Base-by-base conservation (phyloP, 2,329 filamentous ascomycete genomes). In the Fusarium concolor region DNA sequence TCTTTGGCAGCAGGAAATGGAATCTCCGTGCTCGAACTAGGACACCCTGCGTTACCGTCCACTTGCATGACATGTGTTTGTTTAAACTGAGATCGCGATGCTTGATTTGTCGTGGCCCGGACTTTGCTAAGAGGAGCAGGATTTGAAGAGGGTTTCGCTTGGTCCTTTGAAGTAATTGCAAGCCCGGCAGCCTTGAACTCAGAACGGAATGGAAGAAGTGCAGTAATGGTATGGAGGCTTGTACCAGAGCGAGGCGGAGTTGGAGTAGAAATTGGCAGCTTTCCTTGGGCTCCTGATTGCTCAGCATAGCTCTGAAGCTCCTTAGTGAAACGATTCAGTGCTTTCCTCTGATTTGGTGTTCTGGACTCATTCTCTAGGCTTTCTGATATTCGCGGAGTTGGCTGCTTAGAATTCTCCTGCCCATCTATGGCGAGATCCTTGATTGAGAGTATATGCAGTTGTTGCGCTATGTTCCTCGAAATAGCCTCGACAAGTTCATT, bases 151-250 rank as follows among this genome's bases (percentile, higher is more conserved):
- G 12, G 20, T 60, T 78, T 74, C 81, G 82, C 67, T 82, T 86
- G 61, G 65, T 78, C 64, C 44, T 76, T 76, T 35, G 86, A 87
- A 12, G 87, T 88, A 2, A 89, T 83, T 3, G 86, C 85, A 49
- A 89, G 78, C 2, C 86, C 85, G 54, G 84, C 86, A 57, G 81
- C 80, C 56, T 77, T 78, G 63, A 89, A 87, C 62, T 89, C 81
- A 6, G 81, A 77, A 45, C 80, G 82, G 69, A 84, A 89, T 3
- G 86, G 86, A 26, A 87, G 72, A 4, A 89, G 76, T 29, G 83
- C 84, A 26, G 82, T 79, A 18, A 89, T 79, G 3, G 87, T 88
- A 60, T 82, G 80, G 44, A 83, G 76, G 41, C 81, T 87, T 47
- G 74, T 68, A n/a, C 75, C 78, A 4, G 83, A 83, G 14, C 78